Conservation (phyloP, 75 land plant species). For the Cupressus sempervirens region DNA sequence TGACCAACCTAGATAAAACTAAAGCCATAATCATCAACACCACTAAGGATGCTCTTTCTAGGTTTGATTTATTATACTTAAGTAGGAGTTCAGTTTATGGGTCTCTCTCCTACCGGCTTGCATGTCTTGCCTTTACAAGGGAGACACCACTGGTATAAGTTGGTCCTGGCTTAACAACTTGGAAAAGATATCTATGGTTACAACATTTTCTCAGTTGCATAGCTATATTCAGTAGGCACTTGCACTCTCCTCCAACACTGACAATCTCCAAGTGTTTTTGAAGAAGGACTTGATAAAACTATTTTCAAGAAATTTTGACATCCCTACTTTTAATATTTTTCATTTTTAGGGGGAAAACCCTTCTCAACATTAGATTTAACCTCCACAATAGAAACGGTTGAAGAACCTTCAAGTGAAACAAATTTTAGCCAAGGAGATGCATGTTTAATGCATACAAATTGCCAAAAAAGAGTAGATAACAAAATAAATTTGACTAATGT, state of each 20-base stretch:
- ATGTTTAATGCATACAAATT: neutral
- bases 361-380: slow-evolving; percentile 98
- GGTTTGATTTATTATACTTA: no score
- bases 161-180: slow-evolving; percentile 99
- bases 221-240: slow-evolving; percentile 90
- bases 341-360: slow-evolving; percentile 98
- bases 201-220: slow-evolving; percentile 99
- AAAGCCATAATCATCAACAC: no score
- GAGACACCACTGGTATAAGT: slow-evolving; percentile 96
- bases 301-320: slow-evolving; percentile 97
- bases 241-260: slow-evolving; percentile 96
- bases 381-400: slow-evolving; percentile 93
- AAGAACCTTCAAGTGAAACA: slow-evolving; percentile 53
- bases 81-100: no score
- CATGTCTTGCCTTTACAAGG: no score
- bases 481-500: neutral
- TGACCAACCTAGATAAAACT: no score
- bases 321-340: slow-evolving; percentile 98
- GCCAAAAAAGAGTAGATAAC: neutral
- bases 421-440: neutral
- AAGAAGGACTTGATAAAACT: slow-evolving; percentile 78
- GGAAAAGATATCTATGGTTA: slow-evolving; percentile 96
- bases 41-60: no score
- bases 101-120: no score
- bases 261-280: slow-evolving; percentile 97